Evolutionary conservation across 2,329 filamentous ascomycete species (phyloP).

Genomic region (Graphilbum sp.): DNA sequence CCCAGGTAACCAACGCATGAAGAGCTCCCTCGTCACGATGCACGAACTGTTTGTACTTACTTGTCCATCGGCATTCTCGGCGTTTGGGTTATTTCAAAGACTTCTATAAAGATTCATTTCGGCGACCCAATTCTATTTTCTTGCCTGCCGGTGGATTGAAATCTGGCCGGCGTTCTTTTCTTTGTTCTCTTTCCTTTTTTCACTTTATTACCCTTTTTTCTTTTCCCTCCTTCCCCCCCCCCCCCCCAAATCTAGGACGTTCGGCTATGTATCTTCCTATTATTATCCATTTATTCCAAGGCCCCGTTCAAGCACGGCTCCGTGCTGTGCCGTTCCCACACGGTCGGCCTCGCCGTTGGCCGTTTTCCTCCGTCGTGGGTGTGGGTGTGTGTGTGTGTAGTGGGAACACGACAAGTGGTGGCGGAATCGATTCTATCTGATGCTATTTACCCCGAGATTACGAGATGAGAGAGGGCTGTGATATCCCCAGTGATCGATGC

Average conservation of each 20-base stretch:
- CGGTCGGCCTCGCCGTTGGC: no score
- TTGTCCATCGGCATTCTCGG: slow-evolving; percentile 20
- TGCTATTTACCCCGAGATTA: not conserved
- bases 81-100: slow-evolving; percentile 16
- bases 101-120: slow-evolving; percentile 4
- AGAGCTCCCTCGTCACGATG: slow-evolving; percentile 17
- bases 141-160: slow-evolving; percentile 6
- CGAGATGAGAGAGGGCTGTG: not conserved
- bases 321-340: not conserved
- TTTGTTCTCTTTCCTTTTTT: slow-evolving; percentile 1
- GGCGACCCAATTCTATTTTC: not conserved
- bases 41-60: slow-evolving; percentile 23
- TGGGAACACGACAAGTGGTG: not conserved
- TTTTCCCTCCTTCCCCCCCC: not conserved
- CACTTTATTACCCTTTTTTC: not conserved
- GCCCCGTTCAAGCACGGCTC: not conserved
- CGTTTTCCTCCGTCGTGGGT: no score
- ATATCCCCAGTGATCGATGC: no score
- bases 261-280: not conserved
- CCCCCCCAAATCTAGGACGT: not conserved
- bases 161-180: slow-evolving; percentile 6
- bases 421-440: not conserved
- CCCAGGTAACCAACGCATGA: slow-evolving; percentile 44
- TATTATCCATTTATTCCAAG: not conserved
- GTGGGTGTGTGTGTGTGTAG: not conserved